Conservation (phyloP, 768 basidiomycete genomes). For the Trametes cubensis region DNA sequence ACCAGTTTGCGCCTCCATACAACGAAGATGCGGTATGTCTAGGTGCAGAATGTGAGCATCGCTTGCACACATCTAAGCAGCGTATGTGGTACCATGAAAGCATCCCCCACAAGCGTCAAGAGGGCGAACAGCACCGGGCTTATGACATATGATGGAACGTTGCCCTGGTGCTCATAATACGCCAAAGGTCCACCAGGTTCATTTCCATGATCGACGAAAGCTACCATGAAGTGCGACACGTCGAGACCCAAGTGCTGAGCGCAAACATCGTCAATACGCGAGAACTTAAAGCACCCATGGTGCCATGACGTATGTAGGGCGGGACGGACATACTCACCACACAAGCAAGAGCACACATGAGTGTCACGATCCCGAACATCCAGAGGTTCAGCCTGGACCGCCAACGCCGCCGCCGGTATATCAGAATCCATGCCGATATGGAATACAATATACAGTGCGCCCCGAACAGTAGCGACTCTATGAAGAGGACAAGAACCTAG, state of each 20-base stretch:
- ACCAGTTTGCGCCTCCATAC: background rate
- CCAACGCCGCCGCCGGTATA: background rate
- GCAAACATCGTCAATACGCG: background rate
- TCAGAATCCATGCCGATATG: background rate
- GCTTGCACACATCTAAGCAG: no score
- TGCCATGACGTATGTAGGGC: background rate
- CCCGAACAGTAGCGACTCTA: background rate
- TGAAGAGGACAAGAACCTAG: background rate
- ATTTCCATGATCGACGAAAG: no score
- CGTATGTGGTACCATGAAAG: background rate
- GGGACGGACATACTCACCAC: background rate
- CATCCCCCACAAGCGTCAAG: background rate
- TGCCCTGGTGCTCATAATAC: background rate
- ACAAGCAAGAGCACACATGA: background rate
- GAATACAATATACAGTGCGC: background rate
- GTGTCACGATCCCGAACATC: background rate
- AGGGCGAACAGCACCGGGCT: background rate
- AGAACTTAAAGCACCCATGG: background rate
- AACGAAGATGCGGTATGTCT: conserved; percentile 1
- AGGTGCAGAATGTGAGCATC: no score
- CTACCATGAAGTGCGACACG: no score
- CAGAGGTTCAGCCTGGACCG: background rate
- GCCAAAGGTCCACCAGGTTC: no score
- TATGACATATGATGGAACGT: background rate
- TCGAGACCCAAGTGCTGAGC: no score